Conservation (phyloP, 2,329 filamentous ascomycete genomes). For the Botrytis squamosa region DNA sequence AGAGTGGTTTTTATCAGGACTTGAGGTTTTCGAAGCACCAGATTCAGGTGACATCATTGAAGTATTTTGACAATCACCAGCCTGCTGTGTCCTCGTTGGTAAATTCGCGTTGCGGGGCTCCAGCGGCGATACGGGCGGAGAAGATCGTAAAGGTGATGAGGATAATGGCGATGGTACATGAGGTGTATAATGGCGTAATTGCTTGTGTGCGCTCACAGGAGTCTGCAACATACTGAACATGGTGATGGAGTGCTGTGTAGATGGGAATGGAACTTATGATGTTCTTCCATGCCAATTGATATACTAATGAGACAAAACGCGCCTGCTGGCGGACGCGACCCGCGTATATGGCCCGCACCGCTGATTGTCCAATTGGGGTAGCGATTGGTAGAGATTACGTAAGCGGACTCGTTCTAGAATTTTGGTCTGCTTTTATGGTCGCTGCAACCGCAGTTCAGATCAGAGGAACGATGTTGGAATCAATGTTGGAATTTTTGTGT, state of each 20-base stretch:
- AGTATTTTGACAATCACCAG: background rate
- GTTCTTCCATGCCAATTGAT: background rate
- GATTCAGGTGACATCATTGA: conserved; percentile 16
- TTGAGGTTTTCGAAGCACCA: background rate
- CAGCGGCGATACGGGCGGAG: conserved; percentile 19
- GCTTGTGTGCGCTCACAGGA: conserved; percentile 13
- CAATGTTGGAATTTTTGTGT: background rate
- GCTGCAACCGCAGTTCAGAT: background rate
- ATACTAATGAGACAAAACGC: conserved; percentile 3
- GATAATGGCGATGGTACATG: conserved; percentile 22
- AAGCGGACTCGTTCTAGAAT: background rate
- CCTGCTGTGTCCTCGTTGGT: background rate
- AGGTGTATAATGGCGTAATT: conserved; percentile 18
- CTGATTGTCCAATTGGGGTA: background rate
- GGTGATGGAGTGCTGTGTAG: background rate
- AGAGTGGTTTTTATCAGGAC: background rate
- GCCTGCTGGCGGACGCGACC: background rate
- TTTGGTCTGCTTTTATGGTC: background rate
- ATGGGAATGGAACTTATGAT: background rate
- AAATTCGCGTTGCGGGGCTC: conserved; percentile 13
- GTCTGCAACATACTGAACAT: conserved; percentile 21
- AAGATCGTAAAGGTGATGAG: conserved; percentile 19
- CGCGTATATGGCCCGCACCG: background rate
- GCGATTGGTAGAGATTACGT: background rate
- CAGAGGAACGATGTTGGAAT: background rate